Evolutionary conservation across 495 filamentous ascomycete species (phyloP), one percentile per base, ranked within the genome.

Genomic region (Annulohypoxylon nitens): DNA sequence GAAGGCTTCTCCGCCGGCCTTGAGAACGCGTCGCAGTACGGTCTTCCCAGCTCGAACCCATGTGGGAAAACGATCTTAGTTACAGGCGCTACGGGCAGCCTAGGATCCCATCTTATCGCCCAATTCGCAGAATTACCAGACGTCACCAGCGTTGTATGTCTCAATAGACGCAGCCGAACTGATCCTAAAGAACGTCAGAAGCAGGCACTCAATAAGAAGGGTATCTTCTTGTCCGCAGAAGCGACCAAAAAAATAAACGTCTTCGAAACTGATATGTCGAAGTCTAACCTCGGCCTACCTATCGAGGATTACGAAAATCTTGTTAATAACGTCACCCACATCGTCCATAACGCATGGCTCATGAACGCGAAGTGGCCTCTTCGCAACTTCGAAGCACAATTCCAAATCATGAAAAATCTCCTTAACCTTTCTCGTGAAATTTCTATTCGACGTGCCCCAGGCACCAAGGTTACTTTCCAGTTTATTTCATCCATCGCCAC

Each of bases 291-390:
- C 0, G 88, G 88, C 1, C 80, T 91, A 0, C 23, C 80, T 0
- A 12, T 37, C 0, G 37, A 67, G 14, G 78, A 81, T 1, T 88
- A 88, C 61, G 34, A 78, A 20, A 20, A 51, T 4, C 80, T 89
- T 3, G 57, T 79, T 3, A 59, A 75, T 3, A 77, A 48, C n/a
- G 85, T 86, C 1, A 89, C 87, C 0, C 83, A 88, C 50, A 84
- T 90, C 18, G 71, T 89, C 37, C 87, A 90, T 75, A 89, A 87
- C 60, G 88, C 87, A 4, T 89, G 87, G 87, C 84, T 82, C 0
- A 88, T 88, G 86, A 83, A 81, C 61, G 79, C 78, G 33, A 84
- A 78, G 26, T 78, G 81, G 12, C 79, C 81, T 0, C 57, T 89
- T 2, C 71, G 78, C 9, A 78, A 74, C 10, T 87, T 86, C 30